A percentile compares a stretch with the other conserved stretches of the same genome.
These are phyloP conservation scores for Selaginella tamariscina DNA, from an alignment of 75 land plant species.

Conservation along the genomic window DNA sequence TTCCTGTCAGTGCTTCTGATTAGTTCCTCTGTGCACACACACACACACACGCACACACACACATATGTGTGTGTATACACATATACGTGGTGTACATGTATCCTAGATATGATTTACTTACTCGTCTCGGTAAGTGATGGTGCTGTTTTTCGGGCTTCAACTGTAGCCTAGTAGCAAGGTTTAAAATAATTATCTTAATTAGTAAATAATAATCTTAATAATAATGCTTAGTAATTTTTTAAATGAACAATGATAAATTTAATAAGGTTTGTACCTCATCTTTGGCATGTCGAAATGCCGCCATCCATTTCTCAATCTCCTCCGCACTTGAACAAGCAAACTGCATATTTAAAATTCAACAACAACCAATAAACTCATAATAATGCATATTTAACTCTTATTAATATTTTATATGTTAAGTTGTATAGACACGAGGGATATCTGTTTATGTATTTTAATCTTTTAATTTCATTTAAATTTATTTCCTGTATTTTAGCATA, in stretches of 20 bases:
- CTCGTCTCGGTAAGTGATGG: conserved; percentile 36
- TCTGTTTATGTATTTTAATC: too few species aligned
- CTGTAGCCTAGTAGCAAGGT: background rate
- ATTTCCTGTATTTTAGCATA: too few species aligned
- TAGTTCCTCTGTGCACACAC: conserved; percentile 36
- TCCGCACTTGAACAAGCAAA: conserved; percentile 80
- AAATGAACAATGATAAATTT: background rate
- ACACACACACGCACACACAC: too few species aligned
- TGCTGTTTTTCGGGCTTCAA: background rate
- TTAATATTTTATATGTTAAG: too few species aligned
- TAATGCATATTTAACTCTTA: too few species aligned
- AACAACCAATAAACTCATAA: background rate
- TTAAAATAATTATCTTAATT: background rate
- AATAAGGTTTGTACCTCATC: conserved; percentile 43
- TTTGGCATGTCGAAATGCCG: conserved; percentile 92
- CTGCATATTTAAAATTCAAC: conserved; percentile 10
- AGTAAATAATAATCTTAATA: background rate
- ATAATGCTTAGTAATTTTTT: too few species aligned
- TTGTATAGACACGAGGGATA: too few species aligned
- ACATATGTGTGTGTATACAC: background rate
- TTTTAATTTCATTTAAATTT: too few species aligned
- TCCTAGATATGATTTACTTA: conserved; percentile 22
- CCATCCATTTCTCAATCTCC: conserved; percentile 72
- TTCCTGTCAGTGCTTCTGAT: background rate
- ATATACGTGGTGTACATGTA: background rate